Base-by-base conservation (phyloP, 805 yeast species). In the Ogataea methanolica region DNA sequence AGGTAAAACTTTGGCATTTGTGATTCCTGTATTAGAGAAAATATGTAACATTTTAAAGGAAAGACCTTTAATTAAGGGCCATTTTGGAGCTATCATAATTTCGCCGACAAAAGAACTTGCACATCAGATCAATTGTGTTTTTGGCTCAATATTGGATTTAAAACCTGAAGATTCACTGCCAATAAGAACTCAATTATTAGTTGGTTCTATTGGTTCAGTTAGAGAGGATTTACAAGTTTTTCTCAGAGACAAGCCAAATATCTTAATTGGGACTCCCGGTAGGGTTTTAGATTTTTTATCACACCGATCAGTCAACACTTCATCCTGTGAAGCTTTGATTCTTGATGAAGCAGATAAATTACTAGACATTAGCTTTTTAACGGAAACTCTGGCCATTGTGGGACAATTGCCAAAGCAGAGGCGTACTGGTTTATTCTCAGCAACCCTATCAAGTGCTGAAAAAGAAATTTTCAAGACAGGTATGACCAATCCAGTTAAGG, bases 1-100 rank as follows among this genome's bases (percentile, higher is more conserved):
- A 0, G 99, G 99, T n/a, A 94, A 94, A 63, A 94, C 99, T 0
- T 65, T 91, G n/a, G 85, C 97, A 3, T 94, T 87, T 69, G 80
- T 83, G 5, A 74, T 94, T 2, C 99, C 99, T 0, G 76, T 87
- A 1, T 59, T 90, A 5, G 92, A 90, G 57, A 83, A 82, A 55
- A 66, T 90, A 7, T 56, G 62, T n/a, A 65, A 53, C 33, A 55
- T 57, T 35, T 6, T 58, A 6, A 33, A 46, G 26, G 50, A 54
- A 33, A 34, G 50, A 17, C 11, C 47, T 3, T 58, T 76, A 19
- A 75, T 72, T 48, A 76, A 74, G 51, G 95, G 94, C 11, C 83
- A 83, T 51, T 78, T 88, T 61, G 77, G 82, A 49, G 87, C 87
- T 0, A 66, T 92, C 2, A 75, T 92, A 2, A 63, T 92, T 6